Base-by-base conservation (phyloP, 805 yeast species). In the Wickerhamomyces rabaulensis region DNA sequence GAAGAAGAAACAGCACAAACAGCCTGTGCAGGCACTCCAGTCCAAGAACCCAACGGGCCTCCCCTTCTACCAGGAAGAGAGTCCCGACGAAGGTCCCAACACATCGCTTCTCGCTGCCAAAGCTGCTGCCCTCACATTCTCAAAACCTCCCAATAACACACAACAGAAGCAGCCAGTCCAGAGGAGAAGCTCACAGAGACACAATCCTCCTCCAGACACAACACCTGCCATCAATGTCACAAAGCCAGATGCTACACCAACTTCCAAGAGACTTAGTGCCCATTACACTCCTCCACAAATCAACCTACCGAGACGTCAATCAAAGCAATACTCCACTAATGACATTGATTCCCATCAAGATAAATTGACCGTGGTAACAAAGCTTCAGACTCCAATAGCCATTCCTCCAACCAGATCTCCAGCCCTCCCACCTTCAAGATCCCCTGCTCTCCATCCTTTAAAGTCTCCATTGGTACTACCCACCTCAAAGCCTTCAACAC, bases 81-180 rank as follows among this genome's bases (percentile, higher is more conserved):
- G 22, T 25, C 0, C 44, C 42, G 5, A n/a, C 23, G 4, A 33
- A 23, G 2, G 44, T 38, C 9, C 45, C 49, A 37, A 26, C 37
- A 44, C 52, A 9, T 56, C 60, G 3, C 39, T 44, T 21, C 8
- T 53, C 12, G 63, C 63, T n/a, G 60, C 61, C 3, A 55, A 59
- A 42, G 58, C 63, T 15, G 63, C 56, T 10, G 46, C 51, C 1
- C 29, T 39, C 15, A 39, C 42, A 12, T 42, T 44, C 29, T 44
- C 45, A 41, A 42, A 42, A 15, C 37, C 42, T 20, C 21, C 2
- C 41, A 27, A 40, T 19, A 27, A 9, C 49, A 54, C 25, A 17
- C 66, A 63, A 41, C 71, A 63, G 40, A 62, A 53, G 6, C 42
- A 17, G 3, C 23, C 20, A 5, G 20, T 33, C 16, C 31, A 27